Evolutionary conservation across 306 rosid species (phyloP).

Genomic region (Hippophae gyantsensis): DNA sequence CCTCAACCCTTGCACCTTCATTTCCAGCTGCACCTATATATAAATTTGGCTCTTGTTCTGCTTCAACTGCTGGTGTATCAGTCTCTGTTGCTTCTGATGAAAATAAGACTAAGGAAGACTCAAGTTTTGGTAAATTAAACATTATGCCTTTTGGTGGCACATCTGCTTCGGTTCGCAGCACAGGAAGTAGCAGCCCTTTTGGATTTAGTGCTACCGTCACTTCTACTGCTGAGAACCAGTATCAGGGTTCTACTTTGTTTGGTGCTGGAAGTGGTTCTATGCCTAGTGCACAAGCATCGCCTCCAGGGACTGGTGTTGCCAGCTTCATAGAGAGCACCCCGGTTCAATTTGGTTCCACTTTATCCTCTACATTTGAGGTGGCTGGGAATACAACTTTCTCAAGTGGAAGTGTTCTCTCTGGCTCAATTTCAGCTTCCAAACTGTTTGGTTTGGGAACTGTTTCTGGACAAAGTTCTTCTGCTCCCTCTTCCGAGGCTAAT

Average conservation of each 20-base stretch:
- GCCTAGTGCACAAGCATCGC: constrained; percentile 29
- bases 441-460: constrained; percentile 29
- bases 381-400: too few species aligned
- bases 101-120: constrained; percentile 35
- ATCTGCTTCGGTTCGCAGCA: constrained; percentile 29
- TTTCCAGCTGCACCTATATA: constrained; percentile 9
- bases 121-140: constrained; percentile 29
- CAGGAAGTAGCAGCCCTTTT: constrained; percentile 30
- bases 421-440: constrained; percentile 38
- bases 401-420: constrained; percentile 44
- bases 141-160: constrained; percentile 29
- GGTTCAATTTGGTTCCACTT: constrained; percentile 41
- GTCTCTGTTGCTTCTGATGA: constrained; percentile 2
- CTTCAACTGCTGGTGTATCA: not conserved
- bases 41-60: constrained; percentile 17
- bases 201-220: constrained; percentile 45
- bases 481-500: constrained; percentile 40
- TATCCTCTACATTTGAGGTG: constrained; percentile 22
- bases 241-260: constrained; percentile 24
- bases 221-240: constrained; percentile 36
- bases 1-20: constrained; percentile 14
- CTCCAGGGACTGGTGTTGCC: constrained; percentile 36
- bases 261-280: constrained; percentile 21
- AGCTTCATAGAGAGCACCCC: constrained; percentile 43
- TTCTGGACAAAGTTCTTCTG: constrained; percentile 30